Base-by-base conservation (phyloP, 2,329 filamentous ascomycete genomes). In the Fusarium sp. region DNA sequence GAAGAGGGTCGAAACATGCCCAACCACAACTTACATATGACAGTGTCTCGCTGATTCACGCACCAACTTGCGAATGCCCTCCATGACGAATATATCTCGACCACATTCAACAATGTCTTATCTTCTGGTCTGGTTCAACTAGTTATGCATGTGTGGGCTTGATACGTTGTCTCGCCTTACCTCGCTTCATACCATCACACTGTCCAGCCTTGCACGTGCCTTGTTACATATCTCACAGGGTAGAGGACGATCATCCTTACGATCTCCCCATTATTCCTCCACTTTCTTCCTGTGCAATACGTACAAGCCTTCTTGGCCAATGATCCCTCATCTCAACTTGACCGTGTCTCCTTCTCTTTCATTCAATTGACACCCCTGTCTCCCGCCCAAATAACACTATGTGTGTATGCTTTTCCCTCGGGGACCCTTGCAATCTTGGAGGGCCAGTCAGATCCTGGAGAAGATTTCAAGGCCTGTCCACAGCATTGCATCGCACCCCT, bases 401-500 rank as follows among this genome's bases (percentile, higher is more conserved):
- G n/a, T n/a, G n/a, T n/a, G n/a, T n/a, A 63, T 65, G 48, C 54
- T 61, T 72, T 71, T 65, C 60, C 65, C 59, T 57, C 44, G 39
- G 18, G 38, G 43, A 66, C 62, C 69, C 57, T 53, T 62, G 66
- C 53, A 59, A 61, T 64, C 55, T 55, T 50, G 53, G 43, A 57
- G 52, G 54, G 28, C 55, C 59, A 60, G 42, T 60, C 24, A 57
- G 59, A 59, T 58, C 42, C 47, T 55, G 41, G 43, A 56, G 37
- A 35, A 37, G 49, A 64, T 59, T 46, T 49, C 64, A 61, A 54
- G 52, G 57, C 59, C 66, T 29, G 24, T 50, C 52, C 65, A 61
- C 50, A 61, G 26, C 49, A 43, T 52, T 60, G 42, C 63, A 60
- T 57, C 48, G 33, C 68, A 77, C 79, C 77, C 76, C 71, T 63